Evolutionary conservation across 495 filamentous ascomycete genomes (phyloP), one percentile per base, ranked within the genome.

Genomic region (Diplogelasinospora grovesii): DNA sequence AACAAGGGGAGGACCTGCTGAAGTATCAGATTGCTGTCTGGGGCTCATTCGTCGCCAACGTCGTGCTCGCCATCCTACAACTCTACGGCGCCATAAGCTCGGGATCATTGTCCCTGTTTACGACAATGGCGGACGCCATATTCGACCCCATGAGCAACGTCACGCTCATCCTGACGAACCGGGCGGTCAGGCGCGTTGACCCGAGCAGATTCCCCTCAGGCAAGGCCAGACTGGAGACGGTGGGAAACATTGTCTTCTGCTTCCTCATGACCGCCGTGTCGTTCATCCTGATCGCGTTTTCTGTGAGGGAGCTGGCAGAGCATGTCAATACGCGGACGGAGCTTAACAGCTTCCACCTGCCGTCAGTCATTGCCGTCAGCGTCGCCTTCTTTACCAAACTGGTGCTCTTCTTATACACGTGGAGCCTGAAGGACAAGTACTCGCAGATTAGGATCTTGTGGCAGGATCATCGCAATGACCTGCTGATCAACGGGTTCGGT

Each of bases 161-260:
- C 25, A 90, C 86, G 0, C 73, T 98, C 3, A 85, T 97, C 33
- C 65, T 96, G 20, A 86, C 79, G 54, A 83, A 90, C 63, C 85
- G 89, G 41, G 90, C 93, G 40, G 83, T 96, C 50, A 82, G 82
- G 50, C 79, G 75, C 32, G 93, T 97, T 43, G 89, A 97, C 56
- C 75, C 86, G n/a, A 77, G 77, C 46, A 81, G 83, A 37, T 98
- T 96, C 61, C 92, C 92, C 3, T 86, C 83, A 0, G 92, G 92
- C 41, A 97, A 96, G 60, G 89, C 89, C 6, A 81, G 92, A 15
- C 85, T 98, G 36, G 92, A 98, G 63, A 97, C 89, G 4, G 86
- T 88, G 1, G 92, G 92, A 31, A 98, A 97, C 55, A 97, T 98
- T 50, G 78, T 82, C 46, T 98, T 98, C 71, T 95, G 90, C 65